Base-by-base conservation (phyloP, 192 early-diverging fungal genomes). In the Anaeromyces robustus region DNA sequence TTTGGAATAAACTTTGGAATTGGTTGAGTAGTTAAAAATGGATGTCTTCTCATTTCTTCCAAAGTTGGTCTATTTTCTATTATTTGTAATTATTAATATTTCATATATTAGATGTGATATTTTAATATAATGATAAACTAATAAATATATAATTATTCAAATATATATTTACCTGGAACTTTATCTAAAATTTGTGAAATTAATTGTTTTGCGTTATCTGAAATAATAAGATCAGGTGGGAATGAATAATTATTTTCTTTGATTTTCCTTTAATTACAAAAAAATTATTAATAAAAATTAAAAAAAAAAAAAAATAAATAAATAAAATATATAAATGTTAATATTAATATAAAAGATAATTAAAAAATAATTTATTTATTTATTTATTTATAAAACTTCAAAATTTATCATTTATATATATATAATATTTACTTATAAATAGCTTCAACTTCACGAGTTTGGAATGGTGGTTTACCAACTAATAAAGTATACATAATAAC, bases 401-500 rank as follows among this genome's bases (percentile, higher is more conserved):
- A 78, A 37, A 19, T 30, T 78, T 29, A 29, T 11, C 29, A n/a
- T 17, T 79, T 81, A 1, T 30, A 77, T 22, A 7, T 79, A 9
- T 30, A 34, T 29, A 59, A 11, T 22, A 77, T 85, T 30, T 88
- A 94, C 93, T 90, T 90, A 87, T 94, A 95, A 30, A 95, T 94
- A 26, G 86, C 81, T 59, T 93, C 87, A 29, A 93, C 90, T 29
- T 95, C 92, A 34, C 87, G 88, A 2, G 92, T 94, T 81, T 95
- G 92, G 82, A 99, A 99, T 9, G 97, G 97, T 13, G 97, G 95
- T 41, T 87, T 86, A 28, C 96, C 96, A 78, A 96, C 89, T 0
- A 99, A 86, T 30, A 97, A 87, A 28, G 96, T 96, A 85, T 95
- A 95, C 92, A 96, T 92, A 31, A 98, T 88, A 4, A 97, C 89